phyloP scores from a whole-genome alignment of 148 eudicot genomes.

The Mesembryanthemum crystallinum region DNA sequence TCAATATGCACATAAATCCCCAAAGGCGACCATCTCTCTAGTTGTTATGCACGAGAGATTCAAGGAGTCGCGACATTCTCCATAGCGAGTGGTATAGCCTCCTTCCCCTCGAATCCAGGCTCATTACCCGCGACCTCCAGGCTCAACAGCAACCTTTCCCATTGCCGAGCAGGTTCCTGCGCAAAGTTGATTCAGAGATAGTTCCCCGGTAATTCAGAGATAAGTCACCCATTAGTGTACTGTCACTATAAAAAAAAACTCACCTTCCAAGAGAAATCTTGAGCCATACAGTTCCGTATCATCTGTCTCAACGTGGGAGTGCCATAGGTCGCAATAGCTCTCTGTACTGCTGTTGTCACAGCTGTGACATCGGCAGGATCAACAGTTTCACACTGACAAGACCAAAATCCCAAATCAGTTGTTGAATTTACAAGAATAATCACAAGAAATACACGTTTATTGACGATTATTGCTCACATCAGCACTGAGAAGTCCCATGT shows the following conservation, averaged over 20 bases:
- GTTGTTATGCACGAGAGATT: background rate
- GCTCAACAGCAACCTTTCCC: slow-evolving; percentile 39
- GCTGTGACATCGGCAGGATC: slow-evolving; percentile 36
- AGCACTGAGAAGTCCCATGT: slow-evolving; percentile 44
- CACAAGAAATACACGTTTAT: background rate
- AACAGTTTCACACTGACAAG: slow-evolving; percentile 27
- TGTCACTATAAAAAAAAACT: background rate
- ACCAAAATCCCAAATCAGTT: background rate
- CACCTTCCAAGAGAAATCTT: slow-evolving; percentile 41
- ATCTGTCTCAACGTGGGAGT: slow-evolving; percentile 30
- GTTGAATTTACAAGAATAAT: background rate
- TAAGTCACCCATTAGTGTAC: background rate
- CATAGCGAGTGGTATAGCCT: slow-evolving; percentile 29
- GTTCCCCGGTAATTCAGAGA: too few relatives aligned
- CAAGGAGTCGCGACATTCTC: slow-evolving; percentile 43
- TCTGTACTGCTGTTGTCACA: slow-evolving; percentile 29
- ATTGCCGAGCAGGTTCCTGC: slow-evolving; percentile 42
- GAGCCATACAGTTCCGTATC: slow-evolving; percentile 42
- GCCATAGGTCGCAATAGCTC: slow-evolving; percentile 24
- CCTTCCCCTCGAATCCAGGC: slow-evolving; percentile 28
- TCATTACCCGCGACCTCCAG: slow-evolving; percentile 28
- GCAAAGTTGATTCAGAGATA: too few relatives aligned
- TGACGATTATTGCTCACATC: slow-evolving; percentile 22
- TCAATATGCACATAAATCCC: background rate
- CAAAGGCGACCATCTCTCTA: background rate